Evolutionary conservation across 164 flowering plant species (phyloP).

Genomic region (Magnolia sinica): DNA sequence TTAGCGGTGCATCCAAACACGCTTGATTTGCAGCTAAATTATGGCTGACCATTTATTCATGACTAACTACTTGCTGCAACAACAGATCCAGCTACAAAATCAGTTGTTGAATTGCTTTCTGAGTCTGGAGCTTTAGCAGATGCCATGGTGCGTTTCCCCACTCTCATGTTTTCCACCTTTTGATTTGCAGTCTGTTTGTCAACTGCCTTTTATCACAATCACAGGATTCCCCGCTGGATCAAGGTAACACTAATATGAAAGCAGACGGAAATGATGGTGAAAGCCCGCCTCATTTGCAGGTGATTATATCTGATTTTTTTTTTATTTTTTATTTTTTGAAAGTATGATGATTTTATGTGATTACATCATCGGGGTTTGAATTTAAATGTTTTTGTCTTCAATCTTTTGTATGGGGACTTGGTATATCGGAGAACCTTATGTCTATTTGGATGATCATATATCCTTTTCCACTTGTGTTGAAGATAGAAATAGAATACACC

Average conservation of each 20-base stretch:
- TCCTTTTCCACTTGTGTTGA: background rate
- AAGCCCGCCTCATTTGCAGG: conserved; percentile 43
- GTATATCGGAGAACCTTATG: background rate
- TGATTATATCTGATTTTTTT: conserved; percentile 11
- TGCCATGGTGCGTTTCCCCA: conserved; percentile 26
- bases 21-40: background rate
- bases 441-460: background rate
- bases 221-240: conserved; percentile 40
- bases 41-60: background rate
- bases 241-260: conserved; percentile 18
- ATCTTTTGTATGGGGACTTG: background rate
- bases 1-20: background rate
- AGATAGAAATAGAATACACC: no score
- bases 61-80: conserved; percentile 6
- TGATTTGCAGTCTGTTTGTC: background rate
- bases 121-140: conserved; percentile 37
- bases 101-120: conserved; percentile 50
- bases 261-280: conserved; percentile 16
- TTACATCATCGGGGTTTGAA: background rate
- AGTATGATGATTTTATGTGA: background rate
- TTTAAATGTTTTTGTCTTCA: background rate
- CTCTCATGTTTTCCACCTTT: background rate
- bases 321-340: no score
- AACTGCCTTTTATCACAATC: background rate
- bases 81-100: conserved; percentile 25